Evolutionary conservation across 2,329 filamentous ascomycete species (phyloP), one percentile per base, ranked within the genome.

Genomic region (Fusarium goolgardi): DNA sequence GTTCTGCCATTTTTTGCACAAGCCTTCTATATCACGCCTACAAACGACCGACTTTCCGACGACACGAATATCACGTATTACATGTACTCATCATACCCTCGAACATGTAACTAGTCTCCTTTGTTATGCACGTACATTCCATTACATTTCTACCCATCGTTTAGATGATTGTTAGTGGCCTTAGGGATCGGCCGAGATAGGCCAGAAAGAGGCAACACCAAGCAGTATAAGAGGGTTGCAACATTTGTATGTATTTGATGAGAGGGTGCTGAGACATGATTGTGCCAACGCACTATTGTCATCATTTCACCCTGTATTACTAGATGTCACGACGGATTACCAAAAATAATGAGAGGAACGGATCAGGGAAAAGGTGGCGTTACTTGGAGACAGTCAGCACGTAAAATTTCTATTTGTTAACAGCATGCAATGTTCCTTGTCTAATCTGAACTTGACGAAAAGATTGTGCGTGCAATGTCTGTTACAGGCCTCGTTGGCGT

Each of bases 41-140:
- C 31, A 55, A 51, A 73, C 55, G 71, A 73, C 71, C 44, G 47
- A 56, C 46, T 55, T 55, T 60, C 60, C 47, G 57, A 73, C 49
- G 66, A 70, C 63, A 72, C 66, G 71, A 73, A 65, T 63, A 71
- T 66, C 41, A 70, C 57, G 69, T 73, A 69, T 68, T 54, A 50
- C 60, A 73, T 60, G 63, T 68, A 59, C 47, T 45, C 34, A 63
- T 62, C 67, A 68, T 55, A 63, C 69, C 64, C 57, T 51, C 9
- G 41, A 61, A 51, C 59, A 53, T 68, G 67, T 68, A 62, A 56
- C 45, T 63, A 61, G 31, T 68, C 43, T 63, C 66, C 34, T 67
- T 67, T 70, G 58, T 65, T 34, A 57, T 34, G 7, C 55, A 45
- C 23, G 44, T 45, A 32, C 29, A 55, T 61, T 41, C 53, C 29